Base-by-base conservation (phyloP, 2,329 filamentous ascomycete genomes). In the Epichloe coenophiala region DNA sequence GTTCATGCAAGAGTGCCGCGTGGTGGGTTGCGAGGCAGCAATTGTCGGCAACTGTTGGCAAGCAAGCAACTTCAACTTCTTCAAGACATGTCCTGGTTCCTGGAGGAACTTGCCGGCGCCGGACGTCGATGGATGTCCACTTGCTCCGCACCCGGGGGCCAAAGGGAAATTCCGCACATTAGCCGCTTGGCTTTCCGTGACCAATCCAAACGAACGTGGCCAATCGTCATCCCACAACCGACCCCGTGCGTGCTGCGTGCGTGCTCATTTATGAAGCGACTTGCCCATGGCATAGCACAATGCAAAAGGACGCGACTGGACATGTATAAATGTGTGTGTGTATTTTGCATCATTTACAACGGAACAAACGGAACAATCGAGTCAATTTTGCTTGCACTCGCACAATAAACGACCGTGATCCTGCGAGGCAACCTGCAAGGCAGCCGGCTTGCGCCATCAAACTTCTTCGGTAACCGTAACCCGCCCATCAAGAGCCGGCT, bases 1-100 rank as follows among this genome's bases (percentile, higher is more conserved):
- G 21, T 47, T 19, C 55, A 54, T 55, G 57, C 57, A 55, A 58
- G 53, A 59, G 51, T 56, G 51, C 56, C 54, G 57, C 55, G 45
- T 40, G 57, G 56, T 55, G 55, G 23, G 23, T 43, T 47, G 43
- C 27, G 42, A 45, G 39, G 40, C 33, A 17, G 1, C 27, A 49
- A 27, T 13, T 17, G 17, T 17, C 2, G 17, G 17, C 17, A 17
- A 17, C 2, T 17, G 17, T 17, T 17, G 17, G 17, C 17, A 17
- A 17, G 17, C 17, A 17, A 17, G 17, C 17, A 17, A 2, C 17
- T 17, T 17, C 43, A 37, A 17, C 33, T n/a, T 38, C n/a, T 41
- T 50, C 48, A 54, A 48, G 50, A 50, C 53, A 54, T 53, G 51
- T 49, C 27, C 27, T 31, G 27, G 27, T 31, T 31, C 48, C 39